phyloP scores from a whole-genome alignment of 495 filamentous ascomycete genomes.

The Podospora fimiseda region DNA sequence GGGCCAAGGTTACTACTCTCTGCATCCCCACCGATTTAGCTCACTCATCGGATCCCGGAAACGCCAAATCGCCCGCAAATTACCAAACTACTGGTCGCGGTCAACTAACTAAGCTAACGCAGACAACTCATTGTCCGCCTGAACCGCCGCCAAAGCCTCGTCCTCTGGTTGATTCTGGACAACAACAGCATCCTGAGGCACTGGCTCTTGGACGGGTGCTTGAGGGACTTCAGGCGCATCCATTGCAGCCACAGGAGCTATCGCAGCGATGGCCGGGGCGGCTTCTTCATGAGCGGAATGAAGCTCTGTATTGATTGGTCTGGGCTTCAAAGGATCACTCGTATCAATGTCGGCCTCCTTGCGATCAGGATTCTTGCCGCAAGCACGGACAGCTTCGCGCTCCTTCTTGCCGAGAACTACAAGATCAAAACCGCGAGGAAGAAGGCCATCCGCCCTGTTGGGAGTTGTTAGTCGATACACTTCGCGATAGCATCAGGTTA shows the following conservation, averaged over 20 bases:
- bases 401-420: slow-evolving; percentile 47
- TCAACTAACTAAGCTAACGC: neutral
- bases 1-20: too few relatives aligned
- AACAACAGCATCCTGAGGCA: neutral
- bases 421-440: slow-evolving; percentile 45
- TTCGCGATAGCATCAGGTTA: neutral
- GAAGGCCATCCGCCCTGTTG: slow-evolving; percentile 23
- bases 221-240: neutral
- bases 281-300: neutral
- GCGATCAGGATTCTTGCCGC: slow-evolving; percentile 40
- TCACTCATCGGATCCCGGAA: too few relatives aligned
- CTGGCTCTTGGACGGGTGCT: too few relatives aligned
- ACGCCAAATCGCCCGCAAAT: too few relatives aligned
- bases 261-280: neutral
- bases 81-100: neutral
- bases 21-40: too few relatives aligned
- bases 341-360: slow-evolving; percentile 33
- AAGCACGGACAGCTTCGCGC: slow-evolving; percentile 30
- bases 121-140: neutral
- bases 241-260: neutral
- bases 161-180: neutral
- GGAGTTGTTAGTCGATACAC: too few relatives aligned
- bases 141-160: neutral
- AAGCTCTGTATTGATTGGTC: slow-evolving; percentile 27
- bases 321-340: slow-evolving; percentile 10